Base-by-base conservation (phyloP, 768 basidiomycete genomes). In the Leucosporidium creatinivorum region DNA sequence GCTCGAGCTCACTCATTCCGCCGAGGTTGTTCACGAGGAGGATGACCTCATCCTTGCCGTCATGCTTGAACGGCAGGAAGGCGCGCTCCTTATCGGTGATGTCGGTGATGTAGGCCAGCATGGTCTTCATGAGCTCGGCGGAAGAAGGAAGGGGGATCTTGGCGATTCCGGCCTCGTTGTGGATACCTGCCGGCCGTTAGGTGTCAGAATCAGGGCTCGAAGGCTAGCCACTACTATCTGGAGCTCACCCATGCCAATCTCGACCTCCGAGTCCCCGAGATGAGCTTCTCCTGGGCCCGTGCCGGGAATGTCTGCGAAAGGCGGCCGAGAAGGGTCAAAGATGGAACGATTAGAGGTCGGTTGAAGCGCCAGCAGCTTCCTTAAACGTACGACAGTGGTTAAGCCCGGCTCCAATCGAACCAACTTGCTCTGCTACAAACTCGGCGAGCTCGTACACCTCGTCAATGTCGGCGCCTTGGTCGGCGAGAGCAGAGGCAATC, bases 1-100 rank as follows among this genome's bases (percentile, higher is more conserved):
- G 44, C 68, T 76, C 75, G 36, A 76, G 70, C 57, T 72, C 69
- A 2, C 54, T 59, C 23, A 76, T 60, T 13, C 68, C 72, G 23
- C 75, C 75, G 19, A 80, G 73, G 66, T 79, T 77, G 72, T 80
- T 80, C 59, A 80, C 77, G 33, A 79, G 68, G 51, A 80, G 71
- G 17, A 79, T 77, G 54, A 75, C 72, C 47, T 74, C 72, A 58
- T 75, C 75, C 30, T 65, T 68, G 36, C 74, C 74, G 52, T 73
- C 67, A 47, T 64, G 64, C 66, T 78, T 75, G 77, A 79, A 80
- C 2, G 77, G 77, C 7, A 80, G 74, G 64, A 78, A 80, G 1
- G 73, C 72, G 30, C 79, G 74, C 47, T 80, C 80, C 2, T 63
- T 26, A 69, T 80, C 80, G 17, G 69, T 67, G 8, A 78, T 79